Evolutionary conservation across 345 rosid genomes (phyloP), one percentile per base, ranked within the genome.

Genomic region (Sonneratia caseolaris): DNA sequence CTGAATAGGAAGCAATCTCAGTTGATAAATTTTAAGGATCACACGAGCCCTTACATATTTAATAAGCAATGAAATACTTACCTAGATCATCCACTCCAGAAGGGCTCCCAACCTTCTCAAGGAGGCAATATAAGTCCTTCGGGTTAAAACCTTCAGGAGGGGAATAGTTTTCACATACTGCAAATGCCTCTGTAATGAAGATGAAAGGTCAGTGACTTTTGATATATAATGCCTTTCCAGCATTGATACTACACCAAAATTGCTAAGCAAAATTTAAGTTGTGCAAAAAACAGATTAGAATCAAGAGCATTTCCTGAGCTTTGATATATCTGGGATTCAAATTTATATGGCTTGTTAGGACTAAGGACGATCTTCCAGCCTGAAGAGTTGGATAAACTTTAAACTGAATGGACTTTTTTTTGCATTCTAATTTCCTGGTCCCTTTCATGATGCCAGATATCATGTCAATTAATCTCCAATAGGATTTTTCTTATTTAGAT

Each of bases 91-190:
- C 88, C 70, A 83, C 91, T 78, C 96, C 92, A 24, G 97, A 88
- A 59, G 98, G 97, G 73, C 92, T 92, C 73, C 99, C 96, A 16
- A 92, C 92, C 83, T 79, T 92, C 75, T 92, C 97, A 72, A 95
- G 79, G 74, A 92, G 97, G 77, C 78, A 88, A 83, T 89, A 84
- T 76, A 92, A 81, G 71, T 92, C 91, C 82, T 77, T 82, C 12
- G 97, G 92, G 73, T 92, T 84, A 77, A 92, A 92, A 64, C 96
- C 98, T 75, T 82, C 84, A 4, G 98, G 98, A 51, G 97, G 97
- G 56, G 92, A 84, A 85, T 89, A 92, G 76, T 95, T 95, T 72
- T 95, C 99, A 56, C 98, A 95, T 53, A 90, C 94, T 8, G 96
- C 96, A 74, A 95, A 95, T 68, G 99, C 97, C 91, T 95, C 98